Conservation (phyloP, 2,329 filamentous ascomycete species). For the Passalora sequoiae region DNA sequence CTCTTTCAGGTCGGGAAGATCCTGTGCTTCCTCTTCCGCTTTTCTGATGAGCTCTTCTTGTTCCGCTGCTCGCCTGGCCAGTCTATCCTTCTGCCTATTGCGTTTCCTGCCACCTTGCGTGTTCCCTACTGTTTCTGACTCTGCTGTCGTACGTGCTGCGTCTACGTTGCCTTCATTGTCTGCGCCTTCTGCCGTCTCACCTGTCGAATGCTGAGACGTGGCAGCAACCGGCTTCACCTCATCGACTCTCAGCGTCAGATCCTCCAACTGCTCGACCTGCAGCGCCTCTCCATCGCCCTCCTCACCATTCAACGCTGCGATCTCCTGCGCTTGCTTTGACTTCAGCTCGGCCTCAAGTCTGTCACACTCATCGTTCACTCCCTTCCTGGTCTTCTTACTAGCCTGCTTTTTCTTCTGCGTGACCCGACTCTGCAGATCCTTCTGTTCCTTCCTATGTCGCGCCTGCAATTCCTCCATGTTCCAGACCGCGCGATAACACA, state of each 20-base stretch:
- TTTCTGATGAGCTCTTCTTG: slow-evolving; percentile 62
- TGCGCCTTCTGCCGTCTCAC: no score
- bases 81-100: slow-evolving; percentile 84
- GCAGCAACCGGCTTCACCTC: no score
- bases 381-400: slow-evolving; percentile 68
- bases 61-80: slow-evolving; percentile 84
- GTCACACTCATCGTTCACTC: slow-evolving; percentile 59
- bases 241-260: slow-evolving; percentile 21
- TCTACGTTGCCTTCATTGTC: neutral
- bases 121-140: slow-evolving; percentile 19
- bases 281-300: slow-evolving; percentile 10
- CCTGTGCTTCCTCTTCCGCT: slow-evolving; percentile 69
- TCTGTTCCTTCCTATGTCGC: slow-evolving; percentile 81
- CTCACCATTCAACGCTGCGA: slow-evolving; percentile 42
- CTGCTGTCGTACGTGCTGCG: neutral
- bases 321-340: slow-evolving; percentile 50
- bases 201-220: no score
- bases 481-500: neutral
- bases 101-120: slow-evolving; percentile 58
- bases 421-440: slow-evolving; percentile 76
- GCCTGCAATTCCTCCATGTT: slow-evolving; percentile 68
- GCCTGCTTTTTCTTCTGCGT: slow-evolving; percentile 97
- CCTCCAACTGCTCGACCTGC: slow-evolving; percentile 19
- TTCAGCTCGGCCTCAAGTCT: slow-evolving; percentile 52
- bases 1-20: slow-evolving; percentile 66